Evolutionary conservation across 2,329 filamentous ascomycete species (phyloP), one percentile per base, ranked within the genome.

Genomic region (Aspergillus sp.): DNA sequence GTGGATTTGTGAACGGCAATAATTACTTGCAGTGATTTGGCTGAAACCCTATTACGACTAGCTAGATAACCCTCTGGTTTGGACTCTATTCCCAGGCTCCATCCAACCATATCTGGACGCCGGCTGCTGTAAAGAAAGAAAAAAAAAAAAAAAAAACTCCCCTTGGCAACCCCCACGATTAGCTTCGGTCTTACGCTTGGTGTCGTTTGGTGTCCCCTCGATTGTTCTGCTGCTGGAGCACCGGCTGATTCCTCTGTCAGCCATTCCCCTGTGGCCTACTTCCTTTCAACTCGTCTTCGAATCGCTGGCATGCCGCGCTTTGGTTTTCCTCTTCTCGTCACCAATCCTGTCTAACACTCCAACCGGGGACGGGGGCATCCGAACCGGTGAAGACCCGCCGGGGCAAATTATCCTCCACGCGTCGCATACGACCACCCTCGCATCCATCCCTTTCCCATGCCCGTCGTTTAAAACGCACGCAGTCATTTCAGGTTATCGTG

Each of bases 91-190:
- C n/a, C 19, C 19, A 22, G 32, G 38, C 33, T 5, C 8, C 29
- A 33, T 27, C 35, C 26, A 32, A 29, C 28, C 26, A 37, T 26
- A 29, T 34, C 7, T 13, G 29, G 26, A 35, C 28, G 16, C 19
- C 19, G 10, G 19, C 19, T 22, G 19, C 19, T 22, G 19, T 22
- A 22, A 22, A 34, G 17, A 31, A 26, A 38, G 35, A 28, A 26
- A 43, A 48, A 32, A 41, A 42, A 48, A 39, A 35, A 43, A 48
- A 32, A 41, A 42, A 48, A 39, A 35, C 36, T 47, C 37, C 38
- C 43, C 34, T 45, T 50, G 43, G 46, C 40, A 45, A 22, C 19
- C 52, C 53, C 53, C 53, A 51, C 52, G 49, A 53, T 54, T 55
- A 53, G 51, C 48, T 48, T 52, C 42, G 39, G 34, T 45, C 41